Percentiles rank a stretch among this genome's conserved stretches.
Conservation (phyloP, 2,329 filamentous ascomycete species). For the Venturia effusa region DNA sequence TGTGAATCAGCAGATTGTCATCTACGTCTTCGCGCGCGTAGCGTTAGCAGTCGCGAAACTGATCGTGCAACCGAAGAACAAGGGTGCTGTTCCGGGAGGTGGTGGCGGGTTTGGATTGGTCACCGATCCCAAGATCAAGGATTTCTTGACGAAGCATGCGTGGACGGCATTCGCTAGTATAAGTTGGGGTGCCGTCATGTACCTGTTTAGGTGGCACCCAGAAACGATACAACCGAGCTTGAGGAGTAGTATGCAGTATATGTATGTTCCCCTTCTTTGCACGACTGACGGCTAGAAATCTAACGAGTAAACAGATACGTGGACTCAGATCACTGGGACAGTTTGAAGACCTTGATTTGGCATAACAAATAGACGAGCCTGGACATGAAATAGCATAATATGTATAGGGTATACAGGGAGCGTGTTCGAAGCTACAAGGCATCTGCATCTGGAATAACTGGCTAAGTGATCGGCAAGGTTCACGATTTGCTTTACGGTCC, state of each 20-base stretch:
- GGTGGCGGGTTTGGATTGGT: slow-evolving; percentile 32
- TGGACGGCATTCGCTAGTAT: slow-evolving; percentile 89
- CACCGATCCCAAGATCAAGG: slow-evolving; percentile 24
- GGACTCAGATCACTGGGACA: slow-evolving; percentile 84
- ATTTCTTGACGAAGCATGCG: slow-evolving; percentile 45
- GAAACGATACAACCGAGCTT: slow-evolving; percentile 85
- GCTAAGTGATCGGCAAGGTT: not conserved
- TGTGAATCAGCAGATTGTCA: slow-evolving; percentile 93
- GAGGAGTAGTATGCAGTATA: slow-evolving; percentile 93
- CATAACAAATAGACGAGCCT: slow-evolving; percentile 53
- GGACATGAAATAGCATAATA: not conserved
- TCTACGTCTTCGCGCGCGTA: slow-evolving; percentile 94
- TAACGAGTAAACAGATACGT: slow-evolving; percentile 43
- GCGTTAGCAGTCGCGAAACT: slow-evolving; percentile 74
- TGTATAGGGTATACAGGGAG: not conserved
- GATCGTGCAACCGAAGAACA: slow-evolving; percentile 52
- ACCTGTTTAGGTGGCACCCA: slow-evolving; percentile 84
- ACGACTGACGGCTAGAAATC: slow-evolving; percentile 8
- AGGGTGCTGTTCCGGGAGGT: slow-evolving; percentile 18
- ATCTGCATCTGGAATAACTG: not conserved
- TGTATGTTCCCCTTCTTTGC: slow-evolving; percentile 47
- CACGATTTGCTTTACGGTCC: not conserved
- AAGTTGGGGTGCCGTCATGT: slow-evolving; percentile 93
- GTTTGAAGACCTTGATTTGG: slow-evolving; percentile 70
- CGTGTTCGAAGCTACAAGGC: not conserved